phyloP scores from a whole-genome alignment of 768 basidiomycete species.

The Pholiota molesta region DNA sequence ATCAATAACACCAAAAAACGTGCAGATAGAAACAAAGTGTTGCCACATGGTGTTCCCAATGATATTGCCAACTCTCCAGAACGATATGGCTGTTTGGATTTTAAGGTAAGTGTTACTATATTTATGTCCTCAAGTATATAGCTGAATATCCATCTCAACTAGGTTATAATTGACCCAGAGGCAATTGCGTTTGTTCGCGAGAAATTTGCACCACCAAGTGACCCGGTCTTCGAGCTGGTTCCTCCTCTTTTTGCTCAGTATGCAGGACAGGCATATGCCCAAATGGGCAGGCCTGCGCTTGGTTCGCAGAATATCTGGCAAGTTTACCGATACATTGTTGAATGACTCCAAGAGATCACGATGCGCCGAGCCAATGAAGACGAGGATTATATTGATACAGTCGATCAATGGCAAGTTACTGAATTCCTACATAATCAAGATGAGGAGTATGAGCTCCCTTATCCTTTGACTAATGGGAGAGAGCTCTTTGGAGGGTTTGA shows the following conservation, averaged over 20 bases:
- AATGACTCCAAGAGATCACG: background rate
- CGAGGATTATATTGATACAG: background rate
- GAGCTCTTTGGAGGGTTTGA: background rate
- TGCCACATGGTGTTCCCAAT: background rate
- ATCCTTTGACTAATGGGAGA: background rate
- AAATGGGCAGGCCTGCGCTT: background rate
- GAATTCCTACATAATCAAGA: background rate
- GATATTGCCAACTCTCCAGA: too few relatives aligned
- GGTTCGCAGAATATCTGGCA: background rate
- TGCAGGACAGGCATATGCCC: background rate
- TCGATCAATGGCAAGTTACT: background rate
- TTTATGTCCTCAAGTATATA: too few relatives aligned
- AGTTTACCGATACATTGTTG: background rate
- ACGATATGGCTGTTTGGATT: too few relatives aligned
- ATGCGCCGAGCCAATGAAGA: background rate
- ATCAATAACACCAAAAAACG: conserved; percentile 9
- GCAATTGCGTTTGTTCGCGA: background rate
- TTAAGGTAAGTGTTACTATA: too few relatives aligned
- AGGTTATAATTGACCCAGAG: background rate
- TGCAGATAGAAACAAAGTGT: conserved; percentile 10
- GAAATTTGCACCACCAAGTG: background rate
- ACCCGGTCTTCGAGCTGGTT: background rate
- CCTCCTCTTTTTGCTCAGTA: background rate
- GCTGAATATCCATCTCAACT: too few relatives aligned
- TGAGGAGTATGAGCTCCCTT: background rate